A percentile compares a stretch with the other conserved stretches of the same genome.
Conservation (phyloP, 441 rosid species). For the Populus hybrid region DNA sequence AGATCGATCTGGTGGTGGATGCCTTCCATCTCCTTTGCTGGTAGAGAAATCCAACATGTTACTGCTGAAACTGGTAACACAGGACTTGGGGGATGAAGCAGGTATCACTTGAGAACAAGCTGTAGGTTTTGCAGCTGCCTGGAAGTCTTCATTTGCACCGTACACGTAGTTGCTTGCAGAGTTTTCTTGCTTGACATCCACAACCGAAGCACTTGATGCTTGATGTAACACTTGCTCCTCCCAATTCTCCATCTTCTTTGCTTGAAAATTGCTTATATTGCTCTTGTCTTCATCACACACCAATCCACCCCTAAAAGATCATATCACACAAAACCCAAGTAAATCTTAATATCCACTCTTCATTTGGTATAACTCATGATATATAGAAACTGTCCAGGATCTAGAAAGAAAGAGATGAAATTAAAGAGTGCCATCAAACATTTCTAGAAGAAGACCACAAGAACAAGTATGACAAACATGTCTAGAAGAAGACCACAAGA, state of each 20-base stretch:
- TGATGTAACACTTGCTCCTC: constrained; percentile 66
- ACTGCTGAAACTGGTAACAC: constrained; percentile 64
- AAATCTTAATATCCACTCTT: not conserved
- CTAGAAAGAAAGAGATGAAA: not conserved
- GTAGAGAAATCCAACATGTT: constrained; percentile 80
- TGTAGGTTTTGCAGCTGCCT: constrained; percentile 25
- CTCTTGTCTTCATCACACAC: constrained; percentile 60
- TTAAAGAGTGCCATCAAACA: not conserved
- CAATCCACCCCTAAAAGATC: constrained; percentile 63
- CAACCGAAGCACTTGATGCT: constrained; percentile 25
- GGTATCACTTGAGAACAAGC: constrained; percentile 48
- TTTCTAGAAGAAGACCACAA: not conserved
- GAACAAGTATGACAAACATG: not conserved
- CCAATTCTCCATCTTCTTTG: constrained; percentile 70
- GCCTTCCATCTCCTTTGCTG: constrained; percentile 54
- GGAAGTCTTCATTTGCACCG: constrained; percentile 43
- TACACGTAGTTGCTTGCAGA: constrained; percentile 44
- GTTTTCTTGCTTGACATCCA: constrained; percentile 76
- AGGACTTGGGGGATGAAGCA: constrained; percentile 70
- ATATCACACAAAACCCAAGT: constrained; percentile 5
- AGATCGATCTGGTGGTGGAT: constrained; percentile 70
- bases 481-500: not conserved
- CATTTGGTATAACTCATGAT: not conserved
- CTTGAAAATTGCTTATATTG: constrained; percentile 49
- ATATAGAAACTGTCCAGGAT: not conserved